Conservation (phyloP, 768 basidiomycete genomes). For the Daedalea quercina region DNA sequence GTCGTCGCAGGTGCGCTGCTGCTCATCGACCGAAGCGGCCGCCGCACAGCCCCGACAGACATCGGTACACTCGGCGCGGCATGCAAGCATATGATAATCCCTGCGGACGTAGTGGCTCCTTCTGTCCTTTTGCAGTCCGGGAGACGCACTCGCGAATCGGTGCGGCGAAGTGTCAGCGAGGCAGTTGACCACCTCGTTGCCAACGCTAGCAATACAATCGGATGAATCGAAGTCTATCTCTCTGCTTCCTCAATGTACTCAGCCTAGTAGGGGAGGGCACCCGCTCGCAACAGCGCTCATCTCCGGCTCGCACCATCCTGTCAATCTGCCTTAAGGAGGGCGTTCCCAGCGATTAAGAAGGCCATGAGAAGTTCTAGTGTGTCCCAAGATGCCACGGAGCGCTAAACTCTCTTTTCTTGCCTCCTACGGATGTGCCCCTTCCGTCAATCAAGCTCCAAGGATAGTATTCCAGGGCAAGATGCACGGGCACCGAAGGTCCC, state of each 20-base stretch:
- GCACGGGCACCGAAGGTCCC: background rate
- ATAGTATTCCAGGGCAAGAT: background rate
- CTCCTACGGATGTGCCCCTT: background rate
- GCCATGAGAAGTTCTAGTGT: background rate
- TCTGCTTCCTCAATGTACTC: background rate
- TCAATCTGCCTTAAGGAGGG: background rate
- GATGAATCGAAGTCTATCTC: conserved; percentile 1
- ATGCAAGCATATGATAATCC: background rate
- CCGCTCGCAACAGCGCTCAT: background rate
- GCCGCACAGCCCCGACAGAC: background rate
- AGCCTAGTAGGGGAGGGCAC: background rate
- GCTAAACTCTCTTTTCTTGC: conserved; percentile 3
- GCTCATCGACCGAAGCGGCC: background rate
- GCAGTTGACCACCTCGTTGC: conserved; percentile 5
- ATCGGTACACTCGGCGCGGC: background rate
- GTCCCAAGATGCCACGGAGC: background rate
- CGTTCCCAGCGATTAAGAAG: background rate
- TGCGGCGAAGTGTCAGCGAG: background rate
- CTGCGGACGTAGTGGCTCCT: background rate
- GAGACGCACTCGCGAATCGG: background rate
- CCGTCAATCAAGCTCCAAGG: conserved; percentile 3
- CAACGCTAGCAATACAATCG: conserved; percentile 2
- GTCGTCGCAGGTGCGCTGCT: background rate
- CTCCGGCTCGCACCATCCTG: background rate
- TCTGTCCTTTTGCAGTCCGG: background rate